Evolutionary conservation across 768 basidiomycete genomes (phyloP), one percentile per base, ranked within the genome.

Genomic region (Tubosaeta brunneosetosa): DNA sequence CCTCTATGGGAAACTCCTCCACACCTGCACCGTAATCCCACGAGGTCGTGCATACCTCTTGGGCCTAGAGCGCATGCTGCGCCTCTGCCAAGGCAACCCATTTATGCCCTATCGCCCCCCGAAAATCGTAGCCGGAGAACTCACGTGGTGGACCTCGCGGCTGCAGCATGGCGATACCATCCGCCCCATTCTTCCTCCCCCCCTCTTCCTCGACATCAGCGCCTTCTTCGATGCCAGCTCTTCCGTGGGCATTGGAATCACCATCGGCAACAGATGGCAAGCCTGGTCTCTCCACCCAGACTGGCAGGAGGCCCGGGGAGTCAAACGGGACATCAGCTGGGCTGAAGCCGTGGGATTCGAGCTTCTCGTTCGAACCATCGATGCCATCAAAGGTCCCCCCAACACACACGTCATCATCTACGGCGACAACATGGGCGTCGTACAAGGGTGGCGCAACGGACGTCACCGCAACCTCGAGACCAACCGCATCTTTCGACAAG

Each of bases 161-260:
- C 17, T 40, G 3, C 38, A 40, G 11, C 38, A 12, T 22, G 38
- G 38, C n/a, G 19, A 40, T 3, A 16, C 13, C 6, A n/a, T 16
- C 6, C 14, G 34, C 14, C 14, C 34, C 12, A 40, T 40, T 58
- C 14, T 4, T n/a, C n/a, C 40, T 27, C 16, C 43, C 55, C 0
- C 16, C 25, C 25, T 22, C 44, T 0, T 55, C 16, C 2, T 16
- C 0, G 12, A 56, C 17, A 6, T 33, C 0, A 14, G 13, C 1
- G 49, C 55, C 0, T 79, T 61, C 62, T 80, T 72, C 0, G 71
- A 80, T 57, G 75, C 76, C 1, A 77, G 74, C 61, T 69, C 68
- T 1, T 54, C 53, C 0, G 32, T 61, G 1, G 70, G 75, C 0
- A 70, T 77, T n/a, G 65, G 66, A 0, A 71, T 78, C 49, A 49